Evolutionary conservation across 306 rosid genomes (phyloP).

Genomic region (Sesbania bispinosa): DNA sequence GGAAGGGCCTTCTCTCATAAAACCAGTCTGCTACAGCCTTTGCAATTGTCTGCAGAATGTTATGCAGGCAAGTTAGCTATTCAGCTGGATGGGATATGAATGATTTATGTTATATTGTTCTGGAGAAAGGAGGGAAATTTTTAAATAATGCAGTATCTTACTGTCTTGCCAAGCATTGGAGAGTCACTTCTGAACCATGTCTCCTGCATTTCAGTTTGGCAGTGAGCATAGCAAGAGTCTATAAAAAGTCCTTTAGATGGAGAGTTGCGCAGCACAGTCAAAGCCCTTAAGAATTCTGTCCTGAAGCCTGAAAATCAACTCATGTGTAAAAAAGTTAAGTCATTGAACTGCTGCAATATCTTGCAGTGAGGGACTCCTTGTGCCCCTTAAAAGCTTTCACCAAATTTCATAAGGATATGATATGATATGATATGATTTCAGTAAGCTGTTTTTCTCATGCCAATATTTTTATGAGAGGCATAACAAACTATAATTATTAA

Average conservation of each 20-base stretch:
- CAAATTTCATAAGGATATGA: neutral
- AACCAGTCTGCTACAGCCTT: slow-evolving; percentile 92
- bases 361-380: neutral
- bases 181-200: slow-evolving; percentile 76
- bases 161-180: slow-evolving; percentile 56
- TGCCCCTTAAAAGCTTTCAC: neutral
- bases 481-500: neutral
- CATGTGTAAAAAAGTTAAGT: slow-evolving; percentile 2
- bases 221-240: slow-evolving; percentile 89
- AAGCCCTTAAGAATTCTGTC: slow-evolving; percentile 60
- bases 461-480: neutral
- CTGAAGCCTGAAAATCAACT: slow-evolving; percentile 60
- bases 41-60: slow-evolving; percentile 65
- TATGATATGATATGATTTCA: neutral
- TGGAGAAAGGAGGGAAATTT: too few relatives aligned
- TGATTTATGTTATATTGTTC: neutral
- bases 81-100: neutral
- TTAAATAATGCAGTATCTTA: slow-evolving; percentile 34
- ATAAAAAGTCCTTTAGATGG: slow-evolving; percentile 63
- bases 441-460: neutral
- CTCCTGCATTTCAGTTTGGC: slow-evolving; percentile 93
- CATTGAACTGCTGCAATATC: neutral
- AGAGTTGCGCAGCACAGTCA: slow-evolving; percentile 42
- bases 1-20: slow-evolving; percentile 60
- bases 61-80: slow-evolving; percentile 21